phyloP scores from a whole-genome alignment of 306 rosid genomes.

The Hippophae tibetana region DNA sequence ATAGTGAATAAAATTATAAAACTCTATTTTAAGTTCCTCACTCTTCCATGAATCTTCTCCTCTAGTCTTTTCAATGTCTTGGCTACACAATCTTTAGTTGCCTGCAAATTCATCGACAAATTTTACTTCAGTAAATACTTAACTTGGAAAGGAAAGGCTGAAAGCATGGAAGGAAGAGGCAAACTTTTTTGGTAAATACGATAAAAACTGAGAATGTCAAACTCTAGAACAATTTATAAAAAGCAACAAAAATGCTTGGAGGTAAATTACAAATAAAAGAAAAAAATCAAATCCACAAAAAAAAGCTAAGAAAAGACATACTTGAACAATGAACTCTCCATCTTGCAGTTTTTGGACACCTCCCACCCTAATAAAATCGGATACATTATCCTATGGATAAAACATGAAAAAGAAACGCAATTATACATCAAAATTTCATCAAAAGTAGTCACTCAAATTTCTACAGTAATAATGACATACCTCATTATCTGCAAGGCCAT shows the following conservation, averaged over 20 bases:
- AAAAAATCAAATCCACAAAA: constrained; percentile 9
- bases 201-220: constrained; percentile 1
- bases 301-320: constrained; percentile 27
- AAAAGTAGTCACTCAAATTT: not conserved
- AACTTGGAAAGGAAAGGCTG: not conserved
- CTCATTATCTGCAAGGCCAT: constrained; percentile 98
- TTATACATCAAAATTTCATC: constrained; percentile 12
- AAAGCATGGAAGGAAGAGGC: not conserved
- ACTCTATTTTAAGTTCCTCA: constrained; percentile 33
- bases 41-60: constrained; percentile 91
- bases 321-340: constrained; percentile 98
- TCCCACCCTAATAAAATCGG: constrained; percentile 95
- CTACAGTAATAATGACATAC: constrained; percentile 28
- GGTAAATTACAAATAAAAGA: not conserved
- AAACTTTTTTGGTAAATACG: constrained; percentile 9
- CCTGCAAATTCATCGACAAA: constrained; percentile 39
- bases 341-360: constrained; percentile 93
- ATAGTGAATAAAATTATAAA: not conserved
- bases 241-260: constrained; percentile 12
- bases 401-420: constrained; percentile 24
- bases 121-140: not conserved
- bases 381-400: constrained; percentile 71
- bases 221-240: constrained; percentile 4
- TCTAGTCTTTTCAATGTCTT: constrained; percentile 97
- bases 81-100: constrained; percentile 97